Percentiles rank a stretch among this genome's conserved stretches.
These are phyloP conservation scores for Didymella pinodella DNA, from an alignment of 2,329 filamentous ascomycete species.

Conservation along the genomic window DNA sequence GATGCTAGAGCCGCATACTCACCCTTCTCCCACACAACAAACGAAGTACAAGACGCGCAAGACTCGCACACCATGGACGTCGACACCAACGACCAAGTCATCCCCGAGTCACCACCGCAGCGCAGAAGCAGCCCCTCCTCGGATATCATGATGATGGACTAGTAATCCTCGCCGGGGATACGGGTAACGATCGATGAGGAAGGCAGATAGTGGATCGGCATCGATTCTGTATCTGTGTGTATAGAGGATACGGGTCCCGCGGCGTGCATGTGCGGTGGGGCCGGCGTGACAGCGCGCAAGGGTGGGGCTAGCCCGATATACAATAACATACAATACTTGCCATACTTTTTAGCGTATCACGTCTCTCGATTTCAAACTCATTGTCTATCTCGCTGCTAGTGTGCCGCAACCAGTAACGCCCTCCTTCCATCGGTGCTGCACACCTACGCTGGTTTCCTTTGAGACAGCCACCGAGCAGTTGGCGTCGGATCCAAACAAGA, in stretches of 20 bases:
- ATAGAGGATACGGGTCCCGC: neutral
- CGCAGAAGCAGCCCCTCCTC: neutral
- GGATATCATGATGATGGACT: neutral
- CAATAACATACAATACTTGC: neutral
- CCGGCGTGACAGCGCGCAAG: neutral
- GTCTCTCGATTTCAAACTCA: too few relatives aligned
- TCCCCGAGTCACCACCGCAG: conserved; percentile 6
- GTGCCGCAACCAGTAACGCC: too few relatives aligned
- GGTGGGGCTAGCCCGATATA: neutral
- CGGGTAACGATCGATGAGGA: neutral
- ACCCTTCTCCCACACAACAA: neutral
- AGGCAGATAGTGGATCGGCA: neutral
- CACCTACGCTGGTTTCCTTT: neutral
- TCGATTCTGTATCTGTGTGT: neutral
- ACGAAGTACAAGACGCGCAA: neutral
- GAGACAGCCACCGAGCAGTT: neutral
- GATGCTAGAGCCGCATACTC: neutral
- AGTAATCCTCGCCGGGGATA: neutral
- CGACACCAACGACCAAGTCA: neutral
- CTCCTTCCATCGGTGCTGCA: neutral
- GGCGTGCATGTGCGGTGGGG: neutral
- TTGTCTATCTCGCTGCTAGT: neutral
- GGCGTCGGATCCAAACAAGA: neutral
- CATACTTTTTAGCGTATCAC: neutral
- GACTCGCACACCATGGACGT: neutral